phyloP scores from a whole-genome alignment of 23 red algal genomes.

The Gracilaria gracilis region DNA sequence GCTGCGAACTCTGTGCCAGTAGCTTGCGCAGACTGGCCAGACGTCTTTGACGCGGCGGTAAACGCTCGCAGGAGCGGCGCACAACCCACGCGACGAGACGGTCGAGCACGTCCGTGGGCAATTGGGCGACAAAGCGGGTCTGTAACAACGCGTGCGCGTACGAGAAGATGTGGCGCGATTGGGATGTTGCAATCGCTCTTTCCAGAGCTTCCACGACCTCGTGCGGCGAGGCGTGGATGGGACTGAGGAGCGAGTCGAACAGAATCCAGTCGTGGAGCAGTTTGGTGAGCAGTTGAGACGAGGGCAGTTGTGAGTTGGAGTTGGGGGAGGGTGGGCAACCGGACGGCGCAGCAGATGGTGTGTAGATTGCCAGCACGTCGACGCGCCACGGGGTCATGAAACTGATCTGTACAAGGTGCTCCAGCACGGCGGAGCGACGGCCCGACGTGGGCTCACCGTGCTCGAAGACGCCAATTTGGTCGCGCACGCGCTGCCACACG shows the following conservation, averaged over 20 bases:
- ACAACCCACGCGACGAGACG: constrained; percentile 17
- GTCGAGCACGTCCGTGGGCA: neutral
- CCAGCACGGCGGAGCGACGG: constrained; percentile 31
- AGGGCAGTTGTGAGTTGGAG: neutral
- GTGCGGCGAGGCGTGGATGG: neutral
- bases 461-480: constrained; percentile 29
- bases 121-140: neutral
- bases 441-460: constrained; percentile 35
- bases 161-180: neutral
- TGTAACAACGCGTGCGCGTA: constrained; percentile 4
- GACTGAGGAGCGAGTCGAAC: constrained; percentile 8
- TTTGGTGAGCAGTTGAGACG: constrained; percentile 10
- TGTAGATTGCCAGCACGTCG: constrained; percentile 45
- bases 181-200: neutral
- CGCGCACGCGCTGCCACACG: constrained; percentile 21
- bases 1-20: constrained; percentile 36
- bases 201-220: constrained; percentile 46
- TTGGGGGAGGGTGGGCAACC: neutral
- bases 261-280: constrained; percentile 37
- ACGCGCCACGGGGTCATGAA: constrained; percentile 69
- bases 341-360: neutral
- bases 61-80: constrained; percentile 24
- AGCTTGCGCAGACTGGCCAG: constrained; percentile 17
- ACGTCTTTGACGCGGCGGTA: constrained; percentile 23
- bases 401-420: constrained; percentile 58